Conservation (phyloP, 306 rosid species). For the Begonia masoniana region DNA sequence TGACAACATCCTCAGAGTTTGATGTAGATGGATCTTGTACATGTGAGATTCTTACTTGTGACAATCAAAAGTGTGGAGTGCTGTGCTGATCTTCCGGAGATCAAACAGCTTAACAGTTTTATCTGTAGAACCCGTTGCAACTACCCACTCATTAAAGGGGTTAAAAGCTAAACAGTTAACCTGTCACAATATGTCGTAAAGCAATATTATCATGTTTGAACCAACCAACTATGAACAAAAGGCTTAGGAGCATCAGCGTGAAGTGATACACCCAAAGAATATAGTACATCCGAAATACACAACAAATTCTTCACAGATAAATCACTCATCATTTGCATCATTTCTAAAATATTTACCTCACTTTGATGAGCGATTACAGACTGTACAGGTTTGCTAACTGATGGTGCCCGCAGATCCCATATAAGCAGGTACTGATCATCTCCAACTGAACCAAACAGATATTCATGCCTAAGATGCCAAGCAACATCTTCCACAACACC, state of each 20-base stretch:
- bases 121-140: slow-evolving; percentile 97
- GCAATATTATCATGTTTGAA: not conserved
- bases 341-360: slow-evolving; percentile 38
- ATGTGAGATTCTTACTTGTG: slow-evolving; percentile 59
- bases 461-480: slow-evolving; percentile 99
- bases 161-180: slow-evolving; percentile 96
- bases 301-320: too few relatives aligned
- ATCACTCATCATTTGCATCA: too few relatives aligned
- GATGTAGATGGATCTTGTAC: not conserved
- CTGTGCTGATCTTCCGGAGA: slow-evolving; percentile 61
- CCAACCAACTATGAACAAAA: not conserved
- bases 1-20: not conserved
- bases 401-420: slow-evolving; percentile 90
- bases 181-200: slow-evolving; percentile 21
- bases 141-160: slow-evolving; percentile 96
- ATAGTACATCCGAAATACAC: too few relatives aligned
- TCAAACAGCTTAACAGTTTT: slow-evolving; percentile 93
- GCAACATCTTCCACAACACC: slow-evolving; percentile 98
- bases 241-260: not conserved
- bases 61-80: slow-evolving; percentile 87
- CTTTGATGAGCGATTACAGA: slow-evolving; percentile 91
- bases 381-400: slow-evolving; percentile 79
- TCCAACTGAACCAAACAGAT: slow-evolving; percentile 95
- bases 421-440: slow-evolving; percentile 81
- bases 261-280: too few relatives aligned